A percentile compares a stretch with the other conserved stretches of the same genome.
phyloP scores from a whole-genome alignment of 2,329 filamentous ascomycete genomes.

The Fusarium sp. region DNA sequence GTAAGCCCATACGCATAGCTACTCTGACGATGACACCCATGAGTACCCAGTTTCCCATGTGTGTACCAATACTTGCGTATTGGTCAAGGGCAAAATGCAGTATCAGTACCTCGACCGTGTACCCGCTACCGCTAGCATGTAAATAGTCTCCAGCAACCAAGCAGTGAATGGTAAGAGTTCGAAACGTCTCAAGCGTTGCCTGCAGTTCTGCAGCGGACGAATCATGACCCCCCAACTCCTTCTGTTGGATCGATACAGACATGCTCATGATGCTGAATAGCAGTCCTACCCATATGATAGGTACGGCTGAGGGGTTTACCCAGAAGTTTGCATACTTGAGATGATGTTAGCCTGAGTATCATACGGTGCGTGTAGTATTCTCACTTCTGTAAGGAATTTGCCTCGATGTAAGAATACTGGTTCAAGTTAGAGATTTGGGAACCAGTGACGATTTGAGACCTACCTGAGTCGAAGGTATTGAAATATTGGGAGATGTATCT shows the following conservation, averaged over 20 bases:
- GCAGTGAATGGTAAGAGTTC: slow-evolving; percentile 35
- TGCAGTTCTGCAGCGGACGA: not conserved
- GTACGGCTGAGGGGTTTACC: not conserved
- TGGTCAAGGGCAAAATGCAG: slow-evolving; percentile 39
- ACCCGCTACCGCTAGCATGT: slow-evolving; percentile 18
- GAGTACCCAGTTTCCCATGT: slow-evolving; percentile 33
- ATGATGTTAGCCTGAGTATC: not conserved
- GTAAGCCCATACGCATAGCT: slow-evolving; percentile 36
- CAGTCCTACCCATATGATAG: slow-evolving; percentile 23
- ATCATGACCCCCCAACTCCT: not conserved
- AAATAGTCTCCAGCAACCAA: slow-evolving; percentile 36
- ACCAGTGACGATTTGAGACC: not conserved
- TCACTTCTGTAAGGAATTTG: slow-evolving; percentile 19
- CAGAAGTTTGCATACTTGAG: slow-evolving; percentile 16
- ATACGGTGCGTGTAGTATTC: not conserved
- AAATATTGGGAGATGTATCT: slow-evolving; percentile 38
- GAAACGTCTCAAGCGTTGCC: slow-evolving; percentile 23
- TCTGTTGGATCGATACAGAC: not conserved
- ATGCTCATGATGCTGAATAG: slow-evolving; percentile 25
- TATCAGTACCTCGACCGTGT: slow-evolving; percentile 34
- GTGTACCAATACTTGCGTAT: slow-evolving; percentile 16
- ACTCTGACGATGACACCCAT: slow-evolving; percentile 33
- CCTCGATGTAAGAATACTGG: slow-evolving; percentile 17
- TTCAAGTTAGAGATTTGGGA: not conserved
- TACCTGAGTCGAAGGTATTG: slow-evolving; percentile 33